phyloP scores from a whole-genome alignment of 2,329 filamentous ascomycete genomes.

The Pyricularia pennisetigena region DNA sequence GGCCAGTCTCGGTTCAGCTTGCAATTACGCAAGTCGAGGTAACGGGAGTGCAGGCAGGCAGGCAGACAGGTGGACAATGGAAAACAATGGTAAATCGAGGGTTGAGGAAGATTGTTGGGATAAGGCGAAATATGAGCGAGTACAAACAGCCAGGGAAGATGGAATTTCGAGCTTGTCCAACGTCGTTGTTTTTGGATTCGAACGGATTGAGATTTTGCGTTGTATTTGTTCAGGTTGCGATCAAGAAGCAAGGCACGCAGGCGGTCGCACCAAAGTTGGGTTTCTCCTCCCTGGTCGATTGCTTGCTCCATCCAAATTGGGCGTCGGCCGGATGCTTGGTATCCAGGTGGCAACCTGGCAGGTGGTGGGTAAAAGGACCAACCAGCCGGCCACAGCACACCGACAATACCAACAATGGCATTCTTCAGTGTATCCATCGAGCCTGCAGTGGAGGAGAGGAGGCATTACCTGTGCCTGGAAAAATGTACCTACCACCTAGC shows the following conservation, averaged over 20 bases:
- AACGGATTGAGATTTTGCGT: neutral
- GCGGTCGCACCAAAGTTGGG: constrained; percentile 1
- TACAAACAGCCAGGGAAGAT: neutral
- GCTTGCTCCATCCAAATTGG: neutral
- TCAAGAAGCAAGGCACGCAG: neutral
- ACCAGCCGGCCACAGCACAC: neutral
- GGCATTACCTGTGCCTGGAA: neutral
- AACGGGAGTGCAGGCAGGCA: neutral
- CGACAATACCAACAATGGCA: neutral
- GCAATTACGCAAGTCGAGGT: neutral
- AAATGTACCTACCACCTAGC: too few species aligned
- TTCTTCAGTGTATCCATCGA: neutral
- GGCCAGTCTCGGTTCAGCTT: neutral
- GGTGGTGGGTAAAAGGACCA: neutral
- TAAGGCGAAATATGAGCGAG: neutral
- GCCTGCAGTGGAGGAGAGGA: neutral
- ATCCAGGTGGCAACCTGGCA: neutral
- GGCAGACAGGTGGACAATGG: neutral
- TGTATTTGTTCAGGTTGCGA: neutral
- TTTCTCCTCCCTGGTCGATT: neutral
- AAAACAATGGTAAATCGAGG: neutral
- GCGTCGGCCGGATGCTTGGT: neutral
- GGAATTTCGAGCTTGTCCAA: neutral
- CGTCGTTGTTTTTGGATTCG: neutral
- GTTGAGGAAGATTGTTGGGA: neutral